Evolutionary conservation across 2,329 filamentous ascomycete species (phyloP), one percentile per base, ranked within the genome.

Genomic region (Akanthomyces muscarius): DNA sequence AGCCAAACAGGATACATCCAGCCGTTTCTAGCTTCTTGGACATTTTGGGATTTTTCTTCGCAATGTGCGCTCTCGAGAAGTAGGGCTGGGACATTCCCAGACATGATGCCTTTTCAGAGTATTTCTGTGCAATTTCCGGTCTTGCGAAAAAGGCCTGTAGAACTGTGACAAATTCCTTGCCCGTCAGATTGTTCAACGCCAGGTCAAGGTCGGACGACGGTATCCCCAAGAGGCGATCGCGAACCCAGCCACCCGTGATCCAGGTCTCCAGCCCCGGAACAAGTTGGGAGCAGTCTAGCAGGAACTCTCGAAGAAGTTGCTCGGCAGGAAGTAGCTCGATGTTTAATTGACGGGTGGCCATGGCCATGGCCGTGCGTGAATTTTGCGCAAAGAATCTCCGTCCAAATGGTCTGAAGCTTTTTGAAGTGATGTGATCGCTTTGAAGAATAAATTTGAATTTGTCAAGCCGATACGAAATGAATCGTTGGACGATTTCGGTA

Each of bases 231-330:
- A 68, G 56, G 2, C 65, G 65, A 21, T 68, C 66, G 2, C 66
- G 65, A n/a, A 68, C 65, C 66, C 66, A 68, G 21, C 66, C 66
- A 0, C 66, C 66, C 4, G 66, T 63, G 10, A 68, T 57, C 66
- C 66, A 68, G 41, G 67, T 54, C 21, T 66, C 57, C 1, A 68
- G 63, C 18, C 63, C 64, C 0, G 65, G 59, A 41, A 67, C 65
- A 36, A 61, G 23, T 10, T 56, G 42, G 1, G 64, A 54, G 45
- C 60, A 60, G 21, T 65, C 66, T 0, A 68, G 62, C 14, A 67
- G 5, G 14, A 65, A 52, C 16, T 67, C 66, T 5, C 66, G 56
- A 3, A 65, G 28, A 2, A 66, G 60, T 36, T 64, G 61, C 23
- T 67, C 66, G 3, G 60, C 61, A 18, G 66, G 66, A 16, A 58